A percentile compares a stretch with the other conserved stretches of the same genome.
Evolutionary conservation across 768 basidiomycete species (phyloP).

Genomic region (Leccinum rimulosum): DNA sequence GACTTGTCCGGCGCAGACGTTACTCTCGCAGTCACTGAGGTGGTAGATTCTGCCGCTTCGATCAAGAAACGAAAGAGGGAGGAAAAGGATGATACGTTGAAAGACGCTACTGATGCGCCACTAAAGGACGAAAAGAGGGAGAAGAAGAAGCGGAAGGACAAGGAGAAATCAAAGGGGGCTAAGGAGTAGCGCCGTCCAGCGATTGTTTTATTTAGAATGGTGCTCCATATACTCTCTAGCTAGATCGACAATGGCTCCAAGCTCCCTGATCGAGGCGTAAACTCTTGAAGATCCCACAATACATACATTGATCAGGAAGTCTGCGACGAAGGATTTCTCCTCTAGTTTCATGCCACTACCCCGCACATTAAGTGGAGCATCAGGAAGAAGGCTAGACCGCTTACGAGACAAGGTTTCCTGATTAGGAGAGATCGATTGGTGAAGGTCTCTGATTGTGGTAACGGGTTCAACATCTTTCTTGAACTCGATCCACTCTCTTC

Average conservation of each 20-base stretch:
- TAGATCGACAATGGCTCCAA: too few relatives aligned
- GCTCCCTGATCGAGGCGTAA: too few relatives aligned
- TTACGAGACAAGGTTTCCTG: conserved; percentile 22
- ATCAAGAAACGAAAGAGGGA: conserved; percentile 26
- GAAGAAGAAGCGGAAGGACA: conserved; percentile 32
- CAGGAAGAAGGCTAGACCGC: not conserved
- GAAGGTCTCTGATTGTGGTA: conserved; percentile 30
- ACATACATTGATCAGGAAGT: too few relatives aligned
- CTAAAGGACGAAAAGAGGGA: conserved; percentile 24
- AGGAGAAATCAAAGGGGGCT: not conserved
- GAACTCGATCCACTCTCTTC: conserved; percentile 11
- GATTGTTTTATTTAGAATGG: not conserved
- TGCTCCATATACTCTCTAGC: not conserved
- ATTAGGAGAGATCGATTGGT: conserved; percentile 36
- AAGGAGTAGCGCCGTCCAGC: conserved; percentile 3
- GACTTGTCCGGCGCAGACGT: conserved; percentile 8
- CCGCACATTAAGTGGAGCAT: too few relatives aligned
- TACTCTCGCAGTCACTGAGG: conserved; percentile 6
- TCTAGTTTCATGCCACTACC: too few relatives aligned
- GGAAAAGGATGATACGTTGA: conserved; percentile 1
- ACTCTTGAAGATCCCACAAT: too few relatives aligned
- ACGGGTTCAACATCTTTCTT: conserved; percentile 17
- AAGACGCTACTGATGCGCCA: conserved; percentile 11
- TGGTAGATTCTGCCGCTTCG: conserved; percentile 10
- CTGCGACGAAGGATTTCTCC: too few relatives aligned